Conservation (phyloP, 2,329 filamentous ascomycete species). For the Colletotrichum trifolii region DNA sequence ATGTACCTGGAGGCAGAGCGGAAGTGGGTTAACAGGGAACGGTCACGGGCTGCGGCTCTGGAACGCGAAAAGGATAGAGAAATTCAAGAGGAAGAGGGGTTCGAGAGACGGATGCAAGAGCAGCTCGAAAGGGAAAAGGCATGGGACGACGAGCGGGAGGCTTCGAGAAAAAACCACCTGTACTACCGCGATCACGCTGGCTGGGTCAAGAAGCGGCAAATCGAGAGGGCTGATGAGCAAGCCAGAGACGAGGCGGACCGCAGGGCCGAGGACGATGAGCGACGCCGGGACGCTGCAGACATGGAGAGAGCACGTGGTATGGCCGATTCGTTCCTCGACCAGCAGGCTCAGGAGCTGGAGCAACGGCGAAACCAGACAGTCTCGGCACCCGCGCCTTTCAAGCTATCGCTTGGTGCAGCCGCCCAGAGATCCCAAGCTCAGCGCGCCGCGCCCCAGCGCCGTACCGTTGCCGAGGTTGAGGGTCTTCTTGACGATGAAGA, state of each 20-base stretch:
- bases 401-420: constrained; percentile 89
- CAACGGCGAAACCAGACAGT: constrained; percentile 52
- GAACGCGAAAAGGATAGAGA: constrained; percentile 87
- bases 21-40: constrained; percentile 90
- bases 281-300: constrained; percentile 74
- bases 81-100: constrained; percentile 75
- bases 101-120: constrained; percentile 75
- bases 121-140: constrained; percentile 71
- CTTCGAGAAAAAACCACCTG: constrained; percentile 74
- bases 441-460: constrained; percentile 68
- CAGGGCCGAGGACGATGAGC: constrained; percentile 79
- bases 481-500: constrained; percentile 96
- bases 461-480: constrained; percentile 93
- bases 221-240: constrained; percentile 79
- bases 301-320: constrained; percentile 83
- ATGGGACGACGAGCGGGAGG: constrained; percentile 94
- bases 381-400: constrained; percentile 79
- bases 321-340: constrained; percentile 91
- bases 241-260: constrained; percentile 86
- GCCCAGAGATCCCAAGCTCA: constrained; percentile 77
- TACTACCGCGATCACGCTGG: constrained; percentile 89
- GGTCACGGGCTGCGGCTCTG: constrained; percentile 83
- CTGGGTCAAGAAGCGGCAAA: constrained; percentile 85
- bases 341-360: constrained; percentile 82
- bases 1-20: constrained; percentile 86